Evolutionary conservation across 176 grass and related monocot species (phyloP).

Genomic region (Panicum miliaceum): DNA sequence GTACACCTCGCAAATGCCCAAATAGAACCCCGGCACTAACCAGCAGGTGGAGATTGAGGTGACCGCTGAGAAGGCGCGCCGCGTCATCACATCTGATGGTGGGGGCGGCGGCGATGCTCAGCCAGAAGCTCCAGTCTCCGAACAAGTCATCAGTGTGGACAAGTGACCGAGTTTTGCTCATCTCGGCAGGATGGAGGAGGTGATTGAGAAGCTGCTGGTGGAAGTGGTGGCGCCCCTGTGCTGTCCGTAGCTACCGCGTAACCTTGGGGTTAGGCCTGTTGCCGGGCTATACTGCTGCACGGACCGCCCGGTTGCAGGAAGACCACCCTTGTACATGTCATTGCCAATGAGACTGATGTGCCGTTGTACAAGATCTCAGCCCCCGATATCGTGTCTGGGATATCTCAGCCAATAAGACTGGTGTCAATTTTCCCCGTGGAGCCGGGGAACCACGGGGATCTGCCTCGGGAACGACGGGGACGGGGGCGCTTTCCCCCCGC

Average conservation of each 20-base stretch:
- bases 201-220: constrained; percentile 76
- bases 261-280: constrained; percentile 72
- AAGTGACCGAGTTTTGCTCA: constrained; percentile 64
- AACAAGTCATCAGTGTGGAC: constrained; percentile 10
- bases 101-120: constrained; percentile 39
- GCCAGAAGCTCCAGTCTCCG: constrained; percentile 12
- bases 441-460: no score
- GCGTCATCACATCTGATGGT: constrained; percentile 33
- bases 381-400: constrained; percentile 72
- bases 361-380: constrained; percentile 96
- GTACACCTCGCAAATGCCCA: constrained; percentile 56
- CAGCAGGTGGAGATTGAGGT: constrained; percentile 68
- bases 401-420: no score
- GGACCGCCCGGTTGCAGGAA: constrained; percentile 87
- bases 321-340: constrained; percentile 84
- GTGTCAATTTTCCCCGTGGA: no score
- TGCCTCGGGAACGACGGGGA: no score
- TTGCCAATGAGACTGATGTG: constrained; percentile 78
- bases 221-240: constrained; percentile 82
- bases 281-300: constrained; percentile 46
- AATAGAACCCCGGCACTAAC: neutral
- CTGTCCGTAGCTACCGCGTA: constrained; percentile 62
- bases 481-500: no score
- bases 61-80: constrained; percentile 53
- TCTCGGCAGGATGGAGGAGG: constrained; percentile 68